Evolutionary conservation across 2,329 filamentous ascomycete species (phyloP), one percentile per base, ranked within the genome.

Genomic region (Arachnopeziza araneosa): DNA sequence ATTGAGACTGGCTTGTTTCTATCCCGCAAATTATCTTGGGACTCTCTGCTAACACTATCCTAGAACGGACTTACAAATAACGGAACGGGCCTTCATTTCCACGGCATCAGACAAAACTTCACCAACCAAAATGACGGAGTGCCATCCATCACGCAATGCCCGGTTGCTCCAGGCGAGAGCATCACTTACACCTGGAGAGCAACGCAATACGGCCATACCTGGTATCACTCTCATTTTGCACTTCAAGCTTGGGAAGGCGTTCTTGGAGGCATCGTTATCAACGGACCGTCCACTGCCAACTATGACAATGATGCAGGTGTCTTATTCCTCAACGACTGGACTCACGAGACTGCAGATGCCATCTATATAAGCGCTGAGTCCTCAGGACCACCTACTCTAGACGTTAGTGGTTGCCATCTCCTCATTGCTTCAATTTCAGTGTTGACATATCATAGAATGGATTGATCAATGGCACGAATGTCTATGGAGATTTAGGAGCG

Each of bases 241-340:
- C 65, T 72, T 23, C 75, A 78, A 63, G 75, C 76, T 56, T 78
- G 74, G 71, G 78, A 86, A 50, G 86, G 85, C 0, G 72, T 86
- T 0, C 76, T 81, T 50, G 86, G 85, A 0, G 78, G 77, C 1
- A 81, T 89, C 22, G 70, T 86, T n/a, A 83, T 87, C 66, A 78
- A 85, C 56, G 84, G 84, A 0, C 84, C 84, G 0, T 78, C 82
- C 0, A 79, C 79, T 0, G 75, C 78, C 17, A 64, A 84, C 68
- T 87, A 86, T 64, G 84, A 89, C 58, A 76, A 80, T 50, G 86
- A 89, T 65, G 75, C 86, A 0, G 86, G 86, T 2, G 69, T 77
- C 7, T 62, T 87, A 5, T 62, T 69, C 30, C 62, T 73, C 17
- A 68, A 61, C 50, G 70, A 72, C 56, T 72, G 69, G 71, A 66